Percentiles rank a stretch among this genome's conserved stretches.
phyloP scores from a whole-genome alignment of 306 rosid genomes.

The Adenanthera pavonina region DNA sequence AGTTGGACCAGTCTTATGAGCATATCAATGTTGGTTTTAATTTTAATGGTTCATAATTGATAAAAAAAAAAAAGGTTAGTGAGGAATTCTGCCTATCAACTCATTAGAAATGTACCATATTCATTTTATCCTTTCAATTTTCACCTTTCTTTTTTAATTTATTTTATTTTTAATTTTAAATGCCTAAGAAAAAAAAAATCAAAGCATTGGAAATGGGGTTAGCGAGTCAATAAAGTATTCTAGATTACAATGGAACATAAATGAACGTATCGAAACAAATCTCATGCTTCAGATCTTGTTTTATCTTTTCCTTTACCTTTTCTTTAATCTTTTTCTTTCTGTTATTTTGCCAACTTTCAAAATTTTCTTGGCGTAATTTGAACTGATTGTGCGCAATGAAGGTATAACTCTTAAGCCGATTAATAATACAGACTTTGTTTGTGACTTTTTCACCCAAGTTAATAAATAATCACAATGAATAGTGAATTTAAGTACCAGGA shows the following conservation, averaged over 20 bases:
- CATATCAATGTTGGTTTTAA: too few species aligned
- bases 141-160: neutral
- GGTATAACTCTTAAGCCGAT: neutral
- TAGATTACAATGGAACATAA: neutral
- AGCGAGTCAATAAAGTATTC: neutral
- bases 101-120: neutral
- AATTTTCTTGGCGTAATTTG: neutral
- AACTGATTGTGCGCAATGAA: neutral
- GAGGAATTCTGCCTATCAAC: neutral
- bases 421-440: neutral
- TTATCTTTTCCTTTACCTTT: constrained; percentile 8
- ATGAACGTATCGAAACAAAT: neutral
- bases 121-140: neutral
- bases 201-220: neutral
- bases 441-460: neutral
- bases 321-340: constrained; percentile 4
- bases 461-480: neutral
- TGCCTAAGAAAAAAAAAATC: neutral
- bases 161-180: neutral
- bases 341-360: neutral
- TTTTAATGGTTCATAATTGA: too few species aligned
- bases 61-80: too few species aligned
- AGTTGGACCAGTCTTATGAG: too few species aligned
- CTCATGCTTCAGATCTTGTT: neutral
- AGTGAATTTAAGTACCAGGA: neutral